Evolutionary conservation across 441 rosid species (phyloP).

Genomic region (Syzygium syzygioides): DNA sequence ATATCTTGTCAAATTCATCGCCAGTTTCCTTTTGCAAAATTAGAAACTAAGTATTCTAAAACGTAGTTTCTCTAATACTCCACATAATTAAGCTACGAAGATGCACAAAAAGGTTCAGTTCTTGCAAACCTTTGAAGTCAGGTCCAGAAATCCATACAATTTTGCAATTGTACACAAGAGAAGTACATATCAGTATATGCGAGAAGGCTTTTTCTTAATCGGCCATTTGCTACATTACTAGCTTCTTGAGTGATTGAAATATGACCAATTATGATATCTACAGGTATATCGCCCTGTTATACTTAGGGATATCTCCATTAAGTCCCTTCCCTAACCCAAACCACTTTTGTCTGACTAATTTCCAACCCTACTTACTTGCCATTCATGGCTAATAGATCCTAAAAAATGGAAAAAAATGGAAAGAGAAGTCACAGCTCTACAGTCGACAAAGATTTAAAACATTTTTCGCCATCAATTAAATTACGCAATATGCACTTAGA

Average conservation of each 20-base stretch:
- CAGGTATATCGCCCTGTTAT: not conserved
- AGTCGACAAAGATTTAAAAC: not conserved
- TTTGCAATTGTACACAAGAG: not conserved
- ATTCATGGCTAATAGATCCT: not conserved
- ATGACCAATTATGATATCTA: not conserved
- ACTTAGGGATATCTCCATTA: not conserved
- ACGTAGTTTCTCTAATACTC: not conserved
- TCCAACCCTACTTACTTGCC: not conserved
- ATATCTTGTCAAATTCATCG: not conserved
- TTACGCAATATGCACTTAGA: not conserved
- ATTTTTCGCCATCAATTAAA: not conserved
- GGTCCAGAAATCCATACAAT: not conserved
- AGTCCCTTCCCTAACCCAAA: not conserved
- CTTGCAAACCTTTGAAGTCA: not conserved
- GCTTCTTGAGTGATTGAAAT: not conserved
- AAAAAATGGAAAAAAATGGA: not conserved
- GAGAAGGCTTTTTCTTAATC: not conserved
- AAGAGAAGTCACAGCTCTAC: not conserved
- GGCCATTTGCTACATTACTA: not conserved
- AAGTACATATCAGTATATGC: not conserved
- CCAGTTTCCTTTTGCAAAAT: not conserved
- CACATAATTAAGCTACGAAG: not conserved
- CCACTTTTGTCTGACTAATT: not conserved
- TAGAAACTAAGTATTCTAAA: not conserved
- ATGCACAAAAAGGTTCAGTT: not conserved